These are phyloP conservation scores for Juglanconis sp. DNA, from an alignment of 2,329 filamentous ascomycete genomes.

Conservation along the genomic window DNA sequence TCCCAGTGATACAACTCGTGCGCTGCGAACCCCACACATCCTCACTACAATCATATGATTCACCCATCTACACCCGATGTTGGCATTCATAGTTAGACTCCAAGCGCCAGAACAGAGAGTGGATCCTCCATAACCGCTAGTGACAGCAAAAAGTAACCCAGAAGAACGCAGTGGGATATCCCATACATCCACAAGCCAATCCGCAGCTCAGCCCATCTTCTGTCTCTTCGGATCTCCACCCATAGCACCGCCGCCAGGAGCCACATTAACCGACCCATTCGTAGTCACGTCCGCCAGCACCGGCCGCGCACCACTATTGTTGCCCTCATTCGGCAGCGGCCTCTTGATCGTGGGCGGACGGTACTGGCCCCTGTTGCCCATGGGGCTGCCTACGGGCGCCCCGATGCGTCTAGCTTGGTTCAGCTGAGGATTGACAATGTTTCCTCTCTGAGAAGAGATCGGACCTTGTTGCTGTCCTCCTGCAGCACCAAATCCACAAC, in stretches of 20 bases:
- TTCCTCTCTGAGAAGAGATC: conserved; percentile 29
- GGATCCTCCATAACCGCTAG: neutral
- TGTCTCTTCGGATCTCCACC: conserved; percentile 50
- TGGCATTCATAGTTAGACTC: neutral
- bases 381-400: conserved; percentile 55
- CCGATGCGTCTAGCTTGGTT: conserved; percentile 57
- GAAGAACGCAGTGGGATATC: neutral
- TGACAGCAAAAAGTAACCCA: neutral
- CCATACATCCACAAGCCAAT: neutral
- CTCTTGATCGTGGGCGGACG: conserved; percentile 59
- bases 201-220: conserved; percentile 32
- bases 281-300: conserved; percentile 50
- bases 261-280: conserved; percentile 34
- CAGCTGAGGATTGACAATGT: conserved; percentile 50
- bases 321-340: conserved; percentile 33
- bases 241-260: conserved; percentile 22
- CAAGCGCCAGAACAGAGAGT: conserved; percentile 2
- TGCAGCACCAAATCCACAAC: neutral
- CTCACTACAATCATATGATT: neutral
- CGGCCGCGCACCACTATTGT: conserved; percentile 32
- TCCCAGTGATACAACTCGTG: no score
- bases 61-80: no score
- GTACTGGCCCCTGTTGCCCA: conserved; percentile 57
- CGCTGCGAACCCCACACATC: no score
- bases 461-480: conserved; percentile 5